phyloP scores from a whole-genome alignment of 345 rosid species.

The Lepidium africanum region DNA sequence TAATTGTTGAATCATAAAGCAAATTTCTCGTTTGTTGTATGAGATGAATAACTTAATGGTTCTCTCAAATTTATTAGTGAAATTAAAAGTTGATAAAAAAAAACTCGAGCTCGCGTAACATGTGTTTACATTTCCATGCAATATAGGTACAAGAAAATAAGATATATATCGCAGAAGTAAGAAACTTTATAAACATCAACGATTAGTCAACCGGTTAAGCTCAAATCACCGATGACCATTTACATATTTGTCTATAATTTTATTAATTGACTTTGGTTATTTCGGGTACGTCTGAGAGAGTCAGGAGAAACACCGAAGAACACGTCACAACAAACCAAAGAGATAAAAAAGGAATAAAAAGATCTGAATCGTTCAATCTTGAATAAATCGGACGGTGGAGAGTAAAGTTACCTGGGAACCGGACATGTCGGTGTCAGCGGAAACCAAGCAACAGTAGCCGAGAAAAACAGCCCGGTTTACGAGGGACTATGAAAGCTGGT shows the following conservation, averaged over 20 bases:
- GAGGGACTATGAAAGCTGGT: conserved; percentile 20
- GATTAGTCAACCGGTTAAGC: background rate
- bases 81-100: too few species aligned
- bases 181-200: background rate
- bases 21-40: too few species aligned
- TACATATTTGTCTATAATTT: too few species aligned
- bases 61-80: too few species aligned
- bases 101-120: too few species aligned
- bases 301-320: conserved; percentile 33
- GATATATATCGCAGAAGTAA: too few species aligned
- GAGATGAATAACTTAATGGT: too few species aligned
- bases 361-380: conserved; percentile 27
- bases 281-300: conserved; percentile 22
- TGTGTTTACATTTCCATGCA: too few species aligned
- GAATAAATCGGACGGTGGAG: conserved; percentile 22
- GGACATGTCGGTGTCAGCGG: conserved; percentile 59
- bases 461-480: conserved; percentile 44
- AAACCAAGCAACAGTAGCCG: conserved; percentile 40
- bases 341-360: conserved; percentile 30
- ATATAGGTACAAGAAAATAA: too few species aligned
- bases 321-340: conserved; percentile 37
- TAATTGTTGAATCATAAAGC: too few species aligned
- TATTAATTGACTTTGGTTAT: conserved; percentile 2
- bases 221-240: background rate
- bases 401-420: conserved; percentile 25